Evolutionary conservation across 2,329 filamentous ascomycete genomes (phyloP), one percentile per base, ranked within the genome.

Genomic region (Endoconidiophora polonica): DNA sequence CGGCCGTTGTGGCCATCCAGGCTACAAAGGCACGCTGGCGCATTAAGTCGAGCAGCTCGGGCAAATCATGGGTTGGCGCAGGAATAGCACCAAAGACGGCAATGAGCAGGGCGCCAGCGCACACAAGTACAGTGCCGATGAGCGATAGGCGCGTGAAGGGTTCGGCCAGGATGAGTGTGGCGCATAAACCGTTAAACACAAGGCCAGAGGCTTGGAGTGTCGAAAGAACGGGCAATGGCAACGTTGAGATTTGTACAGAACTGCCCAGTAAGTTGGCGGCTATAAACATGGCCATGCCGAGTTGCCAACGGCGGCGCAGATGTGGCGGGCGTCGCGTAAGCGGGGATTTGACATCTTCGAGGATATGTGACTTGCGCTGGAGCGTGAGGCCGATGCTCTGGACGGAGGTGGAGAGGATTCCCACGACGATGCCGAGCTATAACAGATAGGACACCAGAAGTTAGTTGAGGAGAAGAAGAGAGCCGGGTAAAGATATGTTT

Each of bases 171-270:
- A 96, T 86, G 52, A 96, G 68, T 42, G 87, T 93, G 54, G 91
- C 91, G 72, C 93, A 94, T 64, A 96, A 86, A 52, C 90, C 94
- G 70, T 98, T 98, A 73, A 98, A 98, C 55, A 98, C 91, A 50
- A 98, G 74, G 42, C 91, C 91, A 3, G 90, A 94, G 16, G 90
- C 90, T 68, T 98, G 91, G 37, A 98, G 71, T 1, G 91, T 95
- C 51, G 90, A 96, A 33, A 98, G 76, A 4, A 98, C 87, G 18
- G 91, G 91, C 20, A 98, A 72, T 14, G 91, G 91, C 42, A 98
- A 72, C 1, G 90, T 95, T 26, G 91, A 95, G 62, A 98, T 96
- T 66, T 98, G 91, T 53, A 98, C 91, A 37, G 86, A 90, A 67
- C 88, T 95, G 53, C 91, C 91, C 50, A 96, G 73, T 50, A 98